A percentile compares a stretch with the other conserved stretches of the same genome.
Conservation (phyloP, 768 basidiomycete genomes). For the Trametes sanguinea region DNA sequence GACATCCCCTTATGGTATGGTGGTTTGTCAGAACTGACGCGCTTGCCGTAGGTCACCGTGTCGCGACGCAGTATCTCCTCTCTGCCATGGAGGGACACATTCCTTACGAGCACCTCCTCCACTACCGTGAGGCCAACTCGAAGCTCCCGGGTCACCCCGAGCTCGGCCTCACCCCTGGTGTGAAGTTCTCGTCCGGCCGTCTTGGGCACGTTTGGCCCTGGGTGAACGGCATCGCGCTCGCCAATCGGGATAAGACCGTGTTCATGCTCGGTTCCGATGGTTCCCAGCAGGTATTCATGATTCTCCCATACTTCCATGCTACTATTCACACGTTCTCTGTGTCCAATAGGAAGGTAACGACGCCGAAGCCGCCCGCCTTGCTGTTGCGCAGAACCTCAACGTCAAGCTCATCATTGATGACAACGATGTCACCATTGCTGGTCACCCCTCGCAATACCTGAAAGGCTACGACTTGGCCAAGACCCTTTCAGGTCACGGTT, state of each 20-base stretch:
- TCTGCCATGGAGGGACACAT: slow-evolving; percentile 74
- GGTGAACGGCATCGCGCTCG: slow-evolving; percentile 83
- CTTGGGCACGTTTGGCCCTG: slow-evolving; percentile 90
- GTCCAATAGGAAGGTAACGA: slow-evolving; percentile 72
- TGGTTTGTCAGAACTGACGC: not conserved
- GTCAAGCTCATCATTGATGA: slow-evolving; percentile 88
- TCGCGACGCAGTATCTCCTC: slow-evolving; percentile 87
- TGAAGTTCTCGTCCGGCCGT: slow-evolving; percentile 93
- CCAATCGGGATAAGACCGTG: slow-evolving; percentile 72
- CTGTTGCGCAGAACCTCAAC: slow-evolving; percentile 80
- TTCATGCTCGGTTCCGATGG: slow-evolving; percentile 90
- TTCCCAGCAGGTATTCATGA: slow-evolving; percentile 59
- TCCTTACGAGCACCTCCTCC: slow-evolving; percentile 74
- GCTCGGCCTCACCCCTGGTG: slow-evolving; percentile 86
- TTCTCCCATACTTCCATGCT: not conserved
- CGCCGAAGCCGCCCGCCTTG: slow-evolving; percentile 85
- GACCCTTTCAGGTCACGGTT: slow-evolving; percentile 80
- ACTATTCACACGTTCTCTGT: not conserved
- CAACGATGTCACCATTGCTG: slow-evolving; percentile 92
- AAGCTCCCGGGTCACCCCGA: slow-evolving; percentile 90
- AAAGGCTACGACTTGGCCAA: slow-evolving; percentile 71
- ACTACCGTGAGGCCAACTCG: slow-evolving; percentile 84
- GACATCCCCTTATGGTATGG: no score
- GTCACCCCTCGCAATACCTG: slow-evolving; percentile 85
- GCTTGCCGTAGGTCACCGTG: slow-evolving; percentile 68